Percentiles rank a stretch among this genome's conserved stretches.
phyloP scores from a whole-genome alignment of 1,284 basidiomycete species.

The Ganoderma resinaceum region DNA sequence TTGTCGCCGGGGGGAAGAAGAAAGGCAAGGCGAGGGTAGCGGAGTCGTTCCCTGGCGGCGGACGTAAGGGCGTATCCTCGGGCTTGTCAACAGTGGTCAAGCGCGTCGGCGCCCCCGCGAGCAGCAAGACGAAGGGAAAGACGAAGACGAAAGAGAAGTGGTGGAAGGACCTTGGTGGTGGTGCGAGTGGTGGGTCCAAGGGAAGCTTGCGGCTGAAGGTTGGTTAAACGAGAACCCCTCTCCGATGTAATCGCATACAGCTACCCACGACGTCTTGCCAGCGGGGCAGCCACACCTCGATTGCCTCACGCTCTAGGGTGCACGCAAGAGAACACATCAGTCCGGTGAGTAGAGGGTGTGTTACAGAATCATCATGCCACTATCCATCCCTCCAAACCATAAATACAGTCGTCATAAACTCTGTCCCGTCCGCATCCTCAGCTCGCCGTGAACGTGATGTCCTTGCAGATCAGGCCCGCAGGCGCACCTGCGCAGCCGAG shows the following conservation, averaged over 20 bases:
- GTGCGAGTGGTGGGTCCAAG: background rate
- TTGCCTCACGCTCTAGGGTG: background rate
- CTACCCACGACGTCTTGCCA: background rate
- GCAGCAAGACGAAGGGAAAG: slow-evolving; percentile 7
- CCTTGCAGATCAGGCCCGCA: slow-evolving; percentile 17
- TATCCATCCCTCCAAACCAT: background rate
- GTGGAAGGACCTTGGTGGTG: slow-evolving; percentile 53
- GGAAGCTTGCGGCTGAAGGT: background rate
- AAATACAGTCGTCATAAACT: background rate
- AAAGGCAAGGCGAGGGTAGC: slow-evolving; percentile 19
- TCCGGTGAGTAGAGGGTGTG: too few relatives aligned
- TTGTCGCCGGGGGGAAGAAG: slow-evolving; percentile 13
- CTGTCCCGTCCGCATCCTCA: background rate
- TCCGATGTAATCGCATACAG: background rate
- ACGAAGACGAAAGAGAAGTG: slow-evolving; percentile 46
- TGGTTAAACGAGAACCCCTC: background rate
- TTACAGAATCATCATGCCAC: too few relatives aligned
- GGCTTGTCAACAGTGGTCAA: slow-evolving; percentile 72
- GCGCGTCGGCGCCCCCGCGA: slow-evolving; percentile 24
- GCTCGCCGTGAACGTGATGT: slow-evolving; percentile 12
- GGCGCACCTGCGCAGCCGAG: background rate
- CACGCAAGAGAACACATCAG: background rate
- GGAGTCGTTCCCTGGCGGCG: slow-evolving; percentile 55
- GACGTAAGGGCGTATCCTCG: slow-evolving; percentile 73
- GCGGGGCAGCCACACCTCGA: background rate